Evolutionary conservation across 2,329 filamentous ascomycete genomes (phyloP), one percentile per base, ranked within the genome.

Genomic region (Aspergillus sojae): DNA sequence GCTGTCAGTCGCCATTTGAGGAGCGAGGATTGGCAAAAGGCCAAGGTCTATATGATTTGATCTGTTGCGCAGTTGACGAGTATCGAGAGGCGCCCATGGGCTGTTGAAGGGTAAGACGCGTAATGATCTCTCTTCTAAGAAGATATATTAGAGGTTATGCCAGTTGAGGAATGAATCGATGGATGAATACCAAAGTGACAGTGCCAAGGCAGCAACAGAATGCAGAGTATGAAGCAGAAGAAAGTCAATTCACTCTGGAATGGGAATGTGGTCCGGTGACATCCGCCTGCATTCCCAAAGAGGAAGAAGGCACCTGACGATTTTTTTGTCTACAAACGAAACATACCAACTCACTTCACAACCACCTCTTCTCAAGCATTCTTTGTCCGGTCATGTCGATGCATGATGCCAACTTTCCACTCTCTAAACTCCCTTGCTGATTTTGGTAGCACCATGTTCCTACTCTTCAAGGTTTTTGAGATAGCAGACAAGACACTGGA

Each of bases 321-420:
- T 48, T 6, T 19, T 19, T 26, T 50, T 53, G 32, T 43, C 48
- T 26, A 19, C 26, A 63, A 46, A 52, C 21, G 58, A 62, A 64
- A 32, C 32, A 55, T 55, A 39, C 52, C 32, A 55, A 14, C 30
- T 23, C 32, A 55, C 50, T 28, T 52, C 9, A 36, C 30, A 56
- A 23, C 53, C 39, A 32, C 46, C 14, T 36, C 32, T 59, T 64
- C 23, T 62, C 64, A 41, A 65, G 28, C 57, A 59, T 59, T 46
- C 50, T 65, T 53, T 53, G 61, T 72, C 56, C 67, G 77, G 10
- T 61, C 76, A 63, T 83, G 85, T 12, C 84, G 75, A 70, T 81
- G 77, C 67, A 88, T 67, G 28, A 87, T 65, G 4, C 83, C 83
- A 14, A 87, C 84, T 12, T 81, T 76, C 85, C 85, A 88, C 23